Percentiles rank a stretch among this genome's conserved stretches.
phyloP scores from a whole-genome alignment of 495 filamentous ascomycete species.

The Echria macrotheca region DNA sequence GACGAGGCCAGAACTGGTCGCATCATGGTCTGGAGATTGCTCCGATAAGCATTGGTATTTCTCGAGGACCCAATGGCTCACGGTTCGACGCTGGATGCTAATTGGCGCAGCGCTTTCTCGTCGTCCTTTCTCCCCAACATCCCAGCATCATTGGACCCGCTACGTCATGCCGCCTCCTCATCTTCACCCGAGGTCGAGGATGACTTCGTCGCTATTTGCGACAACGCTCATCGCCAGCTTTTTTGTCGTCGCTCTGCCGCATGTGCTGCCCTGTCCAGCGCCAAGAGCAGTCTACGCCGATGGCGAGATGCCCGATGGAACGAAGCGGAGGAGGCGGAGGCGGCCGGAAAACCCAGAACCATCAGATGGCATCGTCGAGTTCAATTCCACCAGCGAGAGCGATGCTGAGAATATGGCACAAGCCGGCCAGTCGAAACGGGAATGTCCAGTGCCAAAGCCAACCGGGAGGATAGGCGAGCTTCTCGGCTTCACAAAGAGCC shows the following conservation, averaged over 20 bases:
- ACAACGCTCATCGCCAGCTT: slow-evolving; percentile 90
- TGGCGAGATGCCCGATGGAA: slow-evolving; percentile 52
- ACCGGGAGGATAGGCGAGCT: slow-evolving; percentile 66
- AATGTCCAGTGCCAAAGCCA: slow-evolving; percentile 86
- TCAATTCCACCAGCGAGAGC: slow-evolving; percentile 15
- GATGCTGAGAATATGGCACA: slow-evolving; percentile 5
- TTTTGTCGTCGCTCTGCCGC: slow-evolving; percentile 84
- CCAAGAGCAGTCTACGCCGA: slow-evolving; percentile 70
- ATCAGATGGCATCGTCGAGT: slow-evolving; percentile 35
- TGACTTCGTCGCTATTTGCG: slow-evolving; percentile 88
- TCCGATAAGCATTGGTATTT: slow-evolving; percentile 11
- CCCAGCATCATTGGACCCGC: background rate
- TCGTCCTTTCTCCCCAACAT: background rate
- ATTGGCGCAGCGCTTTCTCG: slow-evolving; percentile 12
- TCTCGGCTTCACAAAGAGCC: slow-evolving; percentile 55
- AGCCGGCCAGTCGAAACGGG: slow-evolving; percentile 32
- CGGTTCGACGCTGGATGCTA: background rate
- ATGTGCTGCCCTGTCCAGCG: slow-evolving; percentile 88
- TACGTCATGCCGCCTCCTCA: slow-evolving; percentile 75
- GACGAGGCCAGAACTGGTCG: background rate
- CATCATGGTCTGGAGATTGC: slow-evolving; percentile 4
- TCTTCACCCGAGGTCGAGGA: slow-evolving; percentile 86
- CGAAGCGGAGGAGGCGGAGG: slow-evolving; percentile 42
- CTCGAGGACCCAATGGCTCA: slow-evolving; percentile 1
- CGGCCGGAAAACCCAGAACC: slow-evolving; percentile 23